Conservation (phyloP, 2,329 filamentous ascomycete genomes). For the Calonectria hongkongensis region DNA sequence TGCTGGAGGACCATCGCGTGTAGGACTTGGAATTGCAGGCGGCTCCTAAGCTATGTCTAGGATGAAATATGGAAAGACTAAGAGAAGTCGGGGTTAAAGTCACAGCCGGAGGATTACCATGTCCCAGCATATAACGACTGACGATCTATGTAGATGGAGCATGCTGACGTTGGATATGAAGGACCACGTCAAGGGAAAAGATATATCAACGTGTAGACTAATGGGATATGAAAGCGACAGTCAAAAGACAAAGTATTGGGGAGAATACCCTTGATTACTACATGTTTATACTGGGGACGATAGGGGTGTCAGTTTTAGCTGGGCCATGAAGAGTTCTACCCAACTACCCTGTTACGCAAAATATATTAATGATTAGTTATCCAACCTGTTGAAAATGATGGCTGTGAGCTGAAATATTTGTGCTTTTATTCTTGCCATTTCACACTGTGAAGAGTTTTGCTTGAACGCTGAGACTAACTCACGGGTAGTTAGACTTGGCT, state of each 20-base stretch:
- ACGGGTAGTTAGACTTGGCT: no score
- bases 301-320: not conserved
- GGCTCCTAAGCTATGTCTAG: conserved; percentile 59
- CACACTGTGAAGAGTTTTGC: no score
- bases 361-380: no score
- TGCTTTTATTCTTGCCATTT: no score
- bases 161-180: conserved; percentile 42
- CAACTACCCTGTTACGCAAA: not conserved
- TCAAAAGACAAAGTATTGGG: conserved; percentile 19
- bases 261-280: conserved; percentile 9
- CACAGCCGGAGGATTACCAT: conserved; percentile 40
- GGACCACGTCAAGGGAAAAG: conserved; percentile 18
- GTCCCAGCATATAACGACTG: conserved; percentile 47
- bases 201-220: conserved; percentile 38
- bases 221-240: conserved; percentile 37
- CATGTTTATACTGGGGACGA: not conserved
- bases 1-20: conserved; percentile 56
- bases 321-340: not conserved
- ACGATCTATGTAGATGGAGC: conserved; percentile 45
- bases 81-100: conserved; percentile 18
- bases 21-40: conserved; percentile 73
- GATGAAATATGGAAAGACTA: conserved; percentile 14
- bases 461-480: no score
- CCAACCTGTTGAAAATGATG: no score
- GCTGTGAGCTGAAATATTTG: no score